Evolutionary conservation across 306 rosid species (phyloP).

Genomic region (Prunus armeniaca): DNA sequence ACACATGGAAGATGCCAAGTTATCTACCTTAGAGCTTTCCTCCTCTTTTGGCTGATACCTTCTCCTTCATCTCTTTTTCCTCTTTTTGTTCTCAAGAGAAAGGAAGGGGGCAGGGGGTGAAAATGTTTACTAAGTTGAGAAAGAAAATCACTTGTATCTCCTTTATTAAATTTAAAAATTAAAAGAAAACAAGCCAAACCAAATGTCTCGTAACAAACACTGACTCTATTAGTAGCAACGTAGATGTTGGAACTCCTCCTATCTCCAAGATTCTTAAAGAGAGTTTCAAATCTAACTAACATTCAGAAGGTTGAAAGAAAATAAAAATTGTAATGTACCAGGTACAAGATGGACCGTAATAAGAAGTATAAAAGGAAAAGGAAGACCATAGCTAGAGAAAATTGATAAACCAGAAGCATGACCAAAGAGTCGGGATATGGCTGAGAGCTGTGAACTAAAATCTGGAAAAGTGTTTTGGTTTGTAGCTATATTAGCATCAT

Average conservation of each 20-base stretch:
- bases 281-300: background rate
- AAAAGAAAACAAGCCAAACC: background rate
- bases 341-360: background rate
- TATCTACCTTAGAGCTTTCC: background rate
- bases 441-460: constrained; percentile 3
- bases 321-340: background rate
- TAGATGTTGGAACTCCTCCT: background rate
- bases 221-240: background rate
- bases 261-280: background rate
- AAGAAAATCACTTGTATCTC: background rate
- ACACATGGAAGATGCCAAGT: constrained; percentile 12
- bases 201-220: background rate
- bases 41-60: background rate
- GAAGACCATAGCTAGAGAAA: background rate
- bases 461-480: background rate
- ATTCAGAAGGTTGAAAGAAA: background rate
- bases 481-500: background rate
- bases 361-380: background rate
- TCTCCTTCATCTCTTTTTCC: background rate
- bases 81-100: background rate
- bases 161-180: background rate
- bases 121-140: too few relatives aligned
- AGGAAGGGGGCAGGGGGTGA: background rate
- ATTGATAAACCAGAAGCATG: background rate
- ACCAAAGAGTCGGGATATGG: background rate